phyloP scores from a whole-genome alignment of 352 stramenopile genomes.

The Phytophthora citrophthora region DNA sequence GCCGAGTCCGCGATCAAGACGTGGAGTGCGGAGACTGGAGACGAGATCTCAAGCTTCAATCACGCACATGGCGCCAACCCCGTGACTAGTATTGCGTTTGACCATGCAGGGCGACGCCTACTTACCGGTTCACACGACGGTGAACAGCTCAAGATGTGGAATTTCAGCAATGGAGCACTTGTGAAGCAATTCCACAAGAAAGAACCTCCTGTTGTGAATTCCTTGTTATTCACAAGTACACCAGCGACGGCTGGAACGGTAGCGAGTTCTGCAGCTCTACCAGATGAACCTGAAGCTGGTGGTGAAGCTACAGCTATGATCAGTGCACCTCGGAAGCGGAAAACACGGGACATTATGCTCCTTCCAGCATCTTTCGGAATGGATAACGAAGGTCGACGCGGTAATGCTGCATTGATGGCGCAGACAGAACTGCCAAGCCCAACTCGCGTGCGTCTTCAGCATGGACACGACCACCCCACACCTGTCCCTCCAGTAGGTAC shows the following conservation, averaged over 20 bases:
- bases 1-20: conserved; percentile 81
- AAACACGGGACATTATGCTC: conserved; percentile 68
- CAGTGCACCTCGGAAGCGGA: conserved; percentile 40
- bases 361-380: conserved; percentile 66
- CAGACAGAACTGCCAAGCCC: conserved; percentile 59
- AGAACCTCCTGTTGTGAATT: conserved; percentile 33
- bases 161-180: conserved; percentile 88
- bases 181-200: conserved; percentile 88
- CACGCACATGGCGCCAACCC: conserved; percentile 70
- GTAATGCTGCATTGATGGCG: conserved; percentile 36
- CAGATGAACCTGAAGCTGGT: conserved; percentile 9
- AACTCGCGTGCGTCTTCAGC: conserved; percentile 40
- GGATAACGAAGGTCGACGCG: conserved; percentile 56
- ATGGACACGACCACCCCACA: conserved; percentile 28
- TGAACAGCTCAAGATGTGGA: conserved; percentile 87
- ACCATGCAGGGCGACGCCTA: conserved; percentile 75
- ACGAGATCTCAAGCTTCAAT: conserved; percentile 83
- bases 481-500: conserved; percentile 12
- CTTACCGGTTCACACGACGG: conserved; percentile 86
- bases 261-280: conserved; percentile 17
- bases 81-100: conserved; percentile 85
- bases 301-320: conserved; percentile 6
- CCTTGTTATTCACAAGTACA: conserved; percentile 32
- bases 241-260: conserved; percentile 25
- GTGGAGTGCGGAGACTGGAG: conserved; percentile 85